Conservation (phyloP, 345 rosid genomes). For the Diplotaxis tenuifolia region DNA sequence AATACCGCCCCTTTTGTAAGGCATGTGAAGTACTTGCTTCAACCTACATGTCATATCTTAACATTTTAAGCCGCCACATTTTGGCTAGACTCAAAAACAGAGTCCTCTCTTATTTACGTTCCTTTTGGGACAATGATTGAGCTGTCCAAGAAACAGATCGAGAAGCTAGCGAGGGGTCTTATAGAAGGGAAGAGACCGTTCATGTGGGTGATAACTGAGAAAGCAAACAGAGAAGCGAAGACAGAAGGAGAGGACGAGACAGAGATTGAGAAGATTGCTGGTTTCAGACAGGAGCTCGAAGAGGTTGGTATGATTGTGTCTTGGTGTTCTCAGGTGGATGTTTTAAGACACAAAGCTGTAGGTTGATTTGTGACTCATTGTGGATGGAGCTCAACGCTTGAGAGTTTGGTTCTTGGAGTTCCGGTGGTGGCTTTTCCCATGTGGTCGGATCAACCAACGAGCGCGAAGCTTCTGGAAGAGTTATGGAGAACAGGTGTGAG, state of each 20-base stretch:
- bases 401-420: conserved; percentile 51
- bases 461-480: conserved; percentile 51
- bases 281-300: conserved; percentile 41
- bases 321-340: conserved; percentile 65
- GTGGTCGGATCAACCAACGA: too few species aligned
- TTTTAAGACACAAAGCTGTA: conserved; percentile 46
- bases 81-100: conserved; percentile 49
- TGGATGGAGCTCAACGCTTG: conserved; percentile 73
- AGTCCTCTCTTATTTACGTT: conserved; percentile 58
- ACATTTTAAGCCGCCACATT: too few species aligned
- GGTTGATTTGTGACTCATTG: conserved; percentile 69
- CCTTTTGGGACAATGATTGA: conserved; percentile 60
- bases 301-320: conserved; percentile 52
- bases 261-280: conserved; percentile 1
- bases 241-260: conserved; percentile 27
- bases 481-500: conserved; percentile 54
- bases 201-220: conserved; percentile 53
- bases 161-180: conserved; percentile 44
- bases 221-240: conserved; percentile 11
- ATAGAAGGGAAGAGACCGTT: conserved; percentile 37
- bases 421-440: conserved; percentile 71
- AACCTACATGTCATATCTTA: too few species aligned
- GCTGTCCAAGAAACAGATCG: conserved; percentile 44
- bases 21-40: too few species aligned
- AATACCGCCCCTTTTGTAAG: too few species aligned